Conservation (phyloP, 2,329 filamentous ascomycete species). For the Taxawa tesnikishii region DNA sequence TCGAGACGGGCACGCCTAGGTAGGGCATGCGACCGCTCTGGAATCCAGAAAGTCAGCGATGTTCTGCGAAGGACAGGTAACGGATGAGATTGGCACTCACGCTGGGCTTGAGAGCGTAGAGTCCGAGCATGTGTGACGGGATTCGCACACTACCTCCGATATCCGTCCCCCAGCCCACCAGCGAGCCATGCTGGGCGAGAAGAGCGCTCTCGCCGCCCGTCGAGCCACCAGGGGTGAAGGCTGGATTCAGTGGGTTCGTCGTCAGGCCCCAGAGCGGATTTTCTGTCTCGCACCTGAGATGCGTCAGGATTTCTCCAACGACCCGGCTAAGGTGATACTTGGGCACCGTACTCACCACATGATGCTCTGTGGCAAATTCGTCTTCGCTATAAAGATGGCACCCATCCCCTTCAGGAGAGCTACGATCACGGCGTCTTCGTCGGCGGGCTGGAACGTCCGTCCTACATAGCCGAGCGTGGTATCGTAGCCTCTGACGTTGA, state of each 20-base stretch:
- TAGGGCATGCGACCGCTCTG: slow-evolving; percentile 48
- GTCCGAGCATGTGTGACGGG: slow-evolving; percentile 33
- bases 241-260: slow-evolving; percentile 29
- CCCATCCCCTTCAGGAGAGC: slow-evolving; percentile 36
- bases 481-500: slow-evolving; percentile 39
- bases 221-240: slow-evolving; percentile 35
- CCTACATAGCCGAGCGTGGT: slow-evolving; percentile 41
- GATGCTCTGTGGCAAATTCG: slow-evolving; percentile 39
- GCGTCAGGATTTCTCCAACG: slow-evolving; percentile 2
- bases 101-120: slow-evolving; percentile 38
- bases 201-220: slow-evolving; percentile 33
- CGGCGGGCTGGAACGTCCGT: slow-evolving; percentile 35
- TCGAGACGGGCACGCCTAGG: slow-evolving; percentile 45
- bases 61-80: neutral
- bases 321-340: slow-evolving; percentile 7
- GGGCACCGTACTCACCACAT: slow-evolving; percentile 19
- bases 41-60: neutral
- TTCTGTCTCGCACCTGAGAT: slow-evolving; percentile 41
- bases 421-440: slow-evolving; percentile 37
- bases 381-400: slow-evolving; percentile 41
- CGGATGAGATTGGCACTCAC: slow-evolving; percentile 17
- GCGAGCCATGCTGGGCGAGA: slow-evolving; percentile 27
- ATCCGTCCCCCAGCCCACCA: slow-evolving; percentile 39
- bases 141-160: slow-evolving; percentile 41
- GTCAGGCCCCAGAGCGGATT: slow-evolving; percentile 41